phyloP scores from a whole-genome alignment of 2,329 filamentous ascomycete genomes.

The Lachnellula arida region DNA sequence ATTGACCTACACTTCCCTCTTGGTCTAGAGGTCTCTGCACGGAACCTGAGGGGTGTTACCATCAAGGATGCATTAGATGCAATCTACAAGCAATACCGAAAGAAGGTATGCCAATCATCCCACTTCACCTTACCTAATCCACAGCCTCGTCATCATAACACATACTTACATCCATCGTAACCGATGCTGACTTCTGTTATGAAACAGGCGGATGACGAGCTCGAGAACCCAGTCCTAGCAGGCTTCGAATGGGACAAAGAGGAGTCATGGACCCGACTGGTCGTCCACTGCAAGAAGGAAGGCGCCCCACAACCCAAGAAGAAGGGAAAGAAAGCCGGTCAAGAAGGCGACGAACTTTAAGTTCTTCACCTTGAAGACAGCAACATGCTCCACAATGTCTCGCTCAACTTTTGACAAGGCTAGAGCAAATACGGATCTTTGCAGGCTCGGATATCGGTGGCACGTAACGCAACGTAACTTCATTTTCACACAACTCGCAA shows the following conservation, averaged over 20 bases:
- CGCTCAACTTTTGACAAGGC: slow-evolving; percentile 13
- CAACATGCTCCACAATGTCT: slow-evolving; percentile 13
- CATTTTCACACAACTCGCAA: neutral
- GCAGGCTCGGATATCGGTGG: slow-evolving; percentile 9
- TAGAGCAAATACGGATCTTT: slow-evolving; percentile 12
- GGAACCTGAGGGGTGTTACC: slow-evolving; percentile 90
- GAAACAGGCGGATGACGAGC: slow-evolving; percentile 78
- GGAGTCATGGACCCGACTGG: slow-evolving; percentile 80
- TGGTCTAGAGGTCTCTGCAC: slow-evolving; percentile 79
- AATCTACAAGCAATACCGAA: slow-evolving; percentile 95
- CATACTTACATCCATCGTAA: neutral
- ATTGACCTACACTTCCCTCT: slow-evolving; percentile 90
- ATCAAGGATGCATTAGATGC: slow-evolving; percentile 96
- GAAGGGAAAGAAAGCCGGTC: slow-evolving; percentile 53
- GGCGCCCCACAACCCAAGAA: slow-evolving; percentile 59
- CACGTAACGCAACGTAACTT: neutral
- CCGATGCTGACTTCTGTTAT: slow-evolving; percentile 17
- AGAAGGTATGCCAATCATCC: slow-evolving; percentile 62
- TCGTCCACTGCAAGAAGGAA: slow-evolving; percentile 79
- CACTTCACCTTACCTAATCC: neutral
- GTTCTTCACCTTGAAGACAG: slow-evolving; percentile 2
- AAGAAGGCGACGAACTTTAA: slow-evolving; percentile 36
- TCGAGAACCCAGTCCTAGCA: slow-evolving; percentile 79
- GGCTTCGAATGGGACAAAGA: slow-evolving; percentile 97
- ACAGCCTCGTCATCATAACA: neutral